phyloP scores from a whole-genome alignment of 1,284 basidiomycete species.

The Melanopsichium pennsylvanicum region DNA sequence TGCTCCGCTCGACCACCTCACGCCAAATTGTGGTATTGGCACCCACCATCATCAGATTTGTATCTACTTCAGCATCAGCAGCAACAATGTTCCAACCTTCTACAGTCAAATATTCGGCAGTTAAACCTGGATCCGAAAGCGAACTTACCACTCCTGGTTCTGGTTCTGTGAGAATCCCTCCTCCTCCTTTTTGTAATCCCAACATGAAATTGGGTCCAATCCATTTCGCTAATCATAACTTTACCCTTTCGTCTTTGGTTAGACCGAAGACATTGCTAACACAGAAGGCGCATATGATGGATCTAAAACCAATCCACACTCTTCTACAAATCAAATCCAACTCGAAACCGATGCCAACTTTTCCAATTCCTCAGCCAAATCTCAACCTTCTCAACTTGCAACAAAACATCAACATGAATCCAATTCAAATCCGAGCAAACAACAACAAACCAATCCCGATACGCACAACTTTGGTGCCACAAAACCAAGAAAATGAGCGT shows the following conservation, averaged over 20 bases:
- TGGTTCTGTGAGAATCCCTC: constrained; percentile 22
- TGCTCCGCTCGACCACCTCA: no score
- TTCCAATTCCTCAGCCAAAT: constrained; percentile 4
- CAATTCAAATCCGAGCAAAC: constrained; percentile 5
- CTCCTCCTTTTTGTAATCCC: not conserved
- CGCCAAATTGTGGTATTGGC: not conserved
- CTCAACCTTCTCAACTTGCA: constrained; percentile 9
- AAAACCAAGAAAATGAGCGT: constrained; percentile 15
- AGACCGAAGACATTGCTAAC: constrained; percentile 46
- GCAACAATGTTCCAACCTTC: not conserved
- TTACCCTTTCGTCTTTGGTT: not conserved
- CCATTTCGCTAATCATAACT: not conserved
- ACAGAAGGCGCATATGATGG: constrained; percentile 27
- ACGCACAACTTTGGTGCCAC: constrained; percentile 15
- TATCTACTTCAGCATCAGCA: no score
- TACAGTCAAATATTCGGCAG: constrained; percentile 3
- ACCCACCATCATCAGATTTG: no score
- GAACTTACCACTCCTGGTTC: constrained; percentile 38
- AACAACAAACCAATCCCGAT: constrained; percentile 14
- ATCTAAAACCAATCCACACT: constrained; percentile 4
- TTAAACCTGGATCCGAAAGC: constrained; percentile 41
- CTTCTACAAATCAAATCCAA: constrained; percentile 17
- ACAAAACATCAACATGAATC: constrained; percentile 6
- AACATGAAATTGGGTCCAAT: no score
- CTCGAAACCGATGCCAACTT: constrained; percentile 24